Base-by-base conservation (phyloP, 306 rosid genomes). In the Citrullus mucosospermus region DNA sequence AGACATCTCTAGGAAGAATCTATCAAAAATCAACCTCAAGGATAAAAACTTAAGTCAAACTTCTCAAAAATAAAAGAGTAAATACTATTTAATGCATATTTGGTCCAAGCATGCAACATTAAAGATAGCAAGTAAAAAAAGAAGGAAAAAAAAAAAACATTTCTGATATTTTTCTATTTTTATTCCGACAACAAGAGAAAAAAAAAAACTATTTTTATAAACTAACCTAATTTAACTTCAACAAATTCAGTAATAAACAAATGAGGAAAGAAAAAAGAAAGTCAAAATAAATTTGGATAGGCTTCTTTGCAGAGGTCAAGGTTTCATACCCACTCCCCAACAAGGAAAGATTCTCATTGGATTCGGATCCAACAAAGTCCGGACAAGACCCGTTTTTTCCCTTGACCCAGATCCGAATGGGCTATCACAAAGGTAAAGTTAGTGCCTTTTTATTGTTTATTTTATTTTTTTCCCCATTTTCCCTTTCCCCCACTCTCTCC, bases 271-370 rank as follows among this genome's bases (percentile, higher is more conserved):
- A 38, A 41, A 9, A 69, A 13, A 68, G 30, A 43, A 41, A 15
- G 36, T 13, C 10, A 73, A 73, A 44, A 53, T 44, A 22, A 68
- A 68, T 4, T n/a, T 20, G 57, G 39, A 70, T 53, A 46, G 12
- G 13, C 1, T 48, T 48, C 9, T 43, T 20, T 59, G 46, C 58
- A 51, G 34, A 74, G 43, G 78, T 74, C 63, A 74, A 74, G 14
- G 18, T 44, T 74, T 54, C 78, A 12, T 25, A 72, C 77, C 60
- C 77, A 72, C 77, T 72, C 60, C 77, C 57, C 59, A 10, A 34
- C 17, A 10, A 32, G 59, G 46, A 54, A 54, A 74, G 78, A 74
- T 74, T 74, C 61, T 74, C 78, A 74, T 74, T 30, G 78, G 78
- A 74, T 74, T 74, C 78, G 78, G 78, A 54, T 74, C 59, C 43